Percentiles rank a stretch among this genome's conserved stretches.
Conservation (phyloP, 345 rosid genomes). For the Eutrema yunnanense region DNA sequence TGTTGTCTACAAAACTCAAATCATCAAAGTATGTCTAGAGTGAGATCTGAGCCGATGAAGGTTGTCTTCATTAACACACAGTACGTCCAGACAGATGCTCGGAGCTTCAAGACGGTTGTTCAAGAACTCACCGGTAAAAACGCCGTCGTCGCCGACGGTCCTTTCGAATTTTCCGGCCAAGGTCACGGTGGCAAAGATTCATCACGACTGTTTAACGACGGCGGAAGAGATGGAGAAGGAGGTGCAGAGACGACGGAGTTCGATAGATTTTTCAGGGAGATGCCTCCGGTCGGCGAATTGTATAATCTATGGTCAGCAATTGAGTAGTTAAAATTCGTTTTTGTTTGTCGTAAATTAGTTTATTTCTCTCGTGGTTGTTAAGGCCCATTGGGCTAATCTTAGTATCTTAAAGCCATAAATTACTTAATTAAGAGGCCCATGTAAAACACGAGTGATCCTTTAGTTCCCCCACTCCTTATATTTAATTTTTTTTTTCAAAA, state of each 20-base stretch:
- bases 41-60: constrained; percentile 36
- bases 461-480: background rate
- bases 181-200: background rate
- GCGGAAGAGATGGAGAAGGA: background rate
- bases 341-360: background rate
- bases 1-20: background rate
- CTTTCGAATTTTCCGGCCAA: constrained; percentile 13
- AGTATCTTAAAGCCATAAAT: background rate
- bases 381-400: constrained; percentile 21
- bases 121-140: constrained; percentile 68
- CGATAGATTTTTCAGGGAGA: constrained; percentile 39
- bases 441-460: background rate
- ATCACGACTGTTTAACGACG: background rate
- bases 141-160: constrained; percentile 30
- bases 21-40: constrained; percentile 14
- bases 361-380: background rate
- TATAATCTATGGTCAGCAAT: constrained; percentile 20
- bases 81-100: constrained; percentile 44
- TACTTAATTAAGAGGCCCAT: constrained; percentile 11
- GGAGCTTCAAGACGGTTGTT: constrained; percentile 61
- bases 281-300: constrained; percentile 37
- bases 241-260: constrained; percentile 30
- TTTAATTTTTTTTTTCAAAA: background rate
- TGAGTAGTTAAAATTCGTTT: background rate
- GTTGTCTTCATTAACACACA: constrained; percentile 51